A percentile compares a stretch with the other conserved stretches of the same genome.
Conservation (phyloP, 768 basidiomycete genomes). For the Calvatia gigantea region DNA sequence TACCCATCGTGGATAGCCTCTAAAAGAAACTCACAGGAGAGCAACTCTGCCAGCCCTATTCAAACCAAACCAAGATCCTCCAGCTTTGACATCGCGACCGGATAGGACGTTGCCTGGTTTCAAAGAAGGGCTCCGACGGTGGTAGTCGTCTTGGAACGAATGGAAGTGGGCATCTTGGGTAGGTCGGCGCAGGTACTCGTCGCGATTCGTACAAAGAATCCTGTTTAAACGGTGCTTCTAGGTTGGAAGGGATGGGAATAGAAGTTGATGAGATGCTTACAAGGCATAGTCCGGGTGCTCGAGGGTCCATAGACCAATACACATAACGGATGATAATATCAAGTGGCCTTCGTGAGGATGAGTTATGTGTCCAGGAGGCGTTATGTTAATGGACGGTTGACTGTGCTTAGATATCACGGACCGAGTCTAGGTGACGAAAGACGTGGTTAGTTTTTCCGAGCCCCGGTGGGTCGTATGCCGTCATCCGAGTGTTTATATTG, state of each 20-base stretch:
- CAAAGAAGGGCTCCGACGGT: background rate
- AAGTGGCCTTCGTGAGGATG: conserved; percentile 5
- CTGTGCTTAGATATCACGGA: background rate
- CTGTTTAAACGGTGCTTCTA: conserved; percentile 31
- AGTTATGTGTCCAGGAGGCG: too few relatives aligned
- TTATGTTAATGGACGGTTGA: too few relatives aligned
- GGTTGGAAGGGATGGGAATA: background rate
- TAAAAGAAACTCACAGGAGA: conserved; percentile 53
- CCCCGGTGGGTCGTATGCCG: background rate
- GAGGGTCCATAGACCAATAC: conserved; percentile 74
- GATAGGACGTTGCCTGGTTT: conserved; percentile 51
- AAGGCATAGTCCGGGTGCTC: conserved; percentile 76
- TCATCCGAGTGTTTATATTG: background rate
- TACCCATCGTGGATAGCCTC: too few relatives aligned
- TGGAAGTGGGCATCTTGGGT: conserved; percentile 67
- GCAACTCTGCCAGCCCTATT: conserved; percentile 63
- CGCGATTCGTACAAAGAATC: conserved; percentile 73
- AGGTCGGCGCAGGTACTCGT: conserved; percentile 68
- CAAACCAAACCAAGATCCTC: conserved; percentile 84
- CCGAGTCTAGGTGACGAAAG: background rate
- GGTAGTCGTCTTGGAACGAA: conserved; percentile 42
- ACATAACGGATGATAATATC: conserved; percentile 50
- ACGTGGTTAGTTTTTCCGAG: background rate
- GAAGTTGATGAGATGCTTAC: conserved; percentile 39
- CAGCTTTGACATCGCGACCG: conserved; percentile 68